Evolutionary conservation across 2,329 filamentous ascomycete genomes (phyloP), one percentile per base, ranked within the genome.

Genomic region (Rhexocercosporidium sp.): DNA sequence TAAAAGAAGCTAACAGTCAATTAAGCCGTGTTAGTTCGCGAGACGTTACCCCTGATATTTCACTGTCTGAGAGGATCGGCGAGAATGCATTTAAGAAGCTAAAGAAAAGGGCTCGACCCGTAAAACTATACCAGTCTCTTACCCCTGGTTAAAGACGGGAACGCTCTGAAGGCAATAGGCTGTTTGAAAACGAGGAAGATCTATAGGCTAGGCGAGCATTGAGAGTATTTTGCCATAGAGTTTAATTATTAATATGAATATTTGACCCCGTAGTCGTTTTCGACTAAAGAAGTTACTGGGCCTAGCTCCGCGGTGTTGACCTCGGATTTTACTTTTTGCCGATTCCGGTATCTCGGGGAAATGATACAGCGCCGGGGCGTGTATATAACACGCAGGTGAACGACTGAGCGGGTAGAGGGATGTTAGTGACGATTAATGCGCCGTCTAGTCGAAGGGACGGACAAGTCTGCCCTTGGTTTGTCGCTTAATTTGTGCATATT

Each of bases 21-120:
- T 12, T 12, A 41, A 41, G 39, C 18, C 39, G 18, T 41, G 39
- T 41, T 41, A 12, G 39, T 5, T 41, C 39, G 18, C 39, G 39
- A n/a, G 39, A 41, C n/a, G n/a, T n/a, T n/a, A n/a, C n/a, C n/a
- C n/a, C n/a, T 44, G 49, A 70, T 59, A 70, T 64, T 66, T 68
- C 65, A 1, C 11, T 69, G 20, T 68, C 68, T 68, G 37, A 68
- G 59, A 65, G 59, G 51, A 67, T 72, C 22, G 59, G 68, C 1
- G 65, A 39, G 47, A 54, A 46, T 66, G 62, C 49, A 69, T 66
- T 66, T 56, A 69, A 69, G 65, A 69, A 63, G 51, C 60, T 44
- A 64, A 71, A 61, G 60, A 71, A 70, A 67, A 69, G 64, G 46
- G 54, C n/a, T 64, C 66, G 46, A 39, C 47, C 66, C 22, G 69